Evolutionary conservation across 2,329 filamentous ascomycete genomes (phyloP), one percentile per base, ranked within the genome.

Genomic region (Chaetomiaceae sp.): DNA sequence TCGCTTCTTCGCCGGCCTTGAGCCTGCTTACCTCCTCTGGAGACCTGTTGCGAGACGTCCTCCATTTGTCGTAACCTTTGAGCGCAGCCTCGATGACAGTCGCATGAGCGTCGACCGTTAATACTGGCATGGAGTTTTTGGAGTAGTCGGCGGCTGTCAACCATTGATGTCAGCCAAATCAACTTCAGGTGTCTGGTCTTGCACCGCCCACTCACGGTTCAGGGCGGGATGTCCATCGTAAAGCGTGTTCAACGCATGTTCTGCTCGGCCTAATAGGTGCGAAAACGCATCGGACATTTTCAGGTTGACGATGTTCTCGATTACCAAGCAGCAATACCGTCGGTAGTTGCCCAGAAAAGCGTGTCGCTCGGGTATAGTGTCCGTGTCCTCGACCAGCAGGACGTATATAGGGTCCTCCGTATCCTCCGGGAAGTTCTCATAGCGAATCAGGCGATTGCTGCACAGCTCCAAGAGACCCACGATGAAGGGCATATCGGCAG

Each of bases 301-400:
- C 56, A 86, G 78, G 54, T 86, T 78, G 18, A 94, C 88, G 52
- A 97, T 88, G 14, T 78, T 78, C 65, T 97, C 91, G 45, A 98
- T 88, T 20, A 96, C 79, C 49, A 87, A 84, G 3, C 83, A 82
- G 63, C 89, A 93, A 60, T 95, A 97, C 49, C 93, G 79, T 32
- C 93, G 78, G 64, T 98, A 98, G 61, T 98, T 97, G 4, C 91
- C 89, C 10, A 97, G 75, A 63, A 98, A 98, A 1, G 89, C 88
- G 66, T 98, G 93, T 19, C 89, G 79, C 63, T 98, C 93, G 0
- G 93, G 93, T 17, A 91, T 73, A 0, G 91, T 97, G 60, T 98
- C 93, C 46, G 95, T 94, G 61, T 98, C 93, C 60, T 97, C 90
- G 58, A 89, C 75, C 1, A 98, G 74, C 55, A 95, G 93, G 10